Conservation (phyloP, 2,329 filamentous ascomycete genomes). For the Aspergillus latus region DNA sequence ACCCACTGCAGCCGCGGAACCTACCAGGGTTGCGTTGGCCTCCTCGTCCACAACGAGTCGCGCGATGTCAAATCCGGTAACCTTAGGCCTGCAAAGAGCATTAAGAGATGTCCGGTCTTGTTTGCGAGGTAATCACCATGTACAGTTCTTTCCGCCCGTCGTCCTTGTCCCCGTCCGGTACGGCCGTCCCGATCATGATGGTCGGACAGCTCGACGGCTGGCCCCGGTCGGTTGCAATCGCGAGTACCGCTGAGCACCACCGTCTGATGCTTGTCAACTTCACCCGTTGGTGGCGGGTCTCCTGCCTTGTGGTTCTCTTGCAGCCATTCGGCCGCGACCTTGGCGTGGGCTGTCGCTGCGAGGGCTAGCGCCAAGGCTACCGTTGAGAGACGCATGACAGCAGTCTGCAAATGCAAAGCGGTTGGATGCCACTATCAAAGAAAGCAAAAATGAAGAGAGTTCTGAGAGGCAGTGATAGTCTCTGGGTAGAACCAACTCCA, state of each 20-base stretch:
- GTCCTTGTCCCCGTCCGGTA: background rate
- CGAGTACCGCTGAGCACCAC: background rate
- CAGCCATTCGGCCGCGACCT: constrained; percentile 1
- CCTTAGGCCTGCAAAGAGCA: background rate
- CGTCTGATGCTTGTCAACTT: background rate
- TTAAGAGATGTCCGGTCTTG: background rate
- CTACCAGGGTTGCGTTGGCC: background rate
- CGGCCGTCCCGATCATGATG: background rate
- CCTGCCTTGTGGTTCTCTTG: background rate
- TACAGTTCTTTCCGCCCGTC: background rate
- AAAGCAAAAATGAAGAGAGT: too few species aligned
- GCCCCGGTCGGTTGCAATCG: background rate
- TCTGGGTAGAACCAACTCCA: too few species aligned
- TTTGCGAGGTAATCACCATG: background rate
- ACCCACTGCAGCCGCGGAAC: background rate
- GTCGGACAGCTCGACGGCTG: background rate
- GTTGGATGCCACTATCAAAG: too few species aligned
- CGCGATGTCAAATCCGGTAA: background rate
- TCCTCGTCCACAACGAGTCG: background rate
- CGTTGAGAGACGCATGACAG: background rate
- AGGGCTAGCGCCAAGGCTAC: background rate
- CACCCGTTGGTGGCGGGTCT: background rate
- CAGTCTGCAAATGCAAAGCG: too few species aligned
- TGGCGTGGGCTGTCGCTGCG: background rate
- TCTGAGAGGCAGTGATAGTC: too few species aligned